Evolutionary conservation across 73 alveolate species (phyloP), one percentile per base, ranked within the genome.

Genomic region (Blepharisma stoltei): DNA sequence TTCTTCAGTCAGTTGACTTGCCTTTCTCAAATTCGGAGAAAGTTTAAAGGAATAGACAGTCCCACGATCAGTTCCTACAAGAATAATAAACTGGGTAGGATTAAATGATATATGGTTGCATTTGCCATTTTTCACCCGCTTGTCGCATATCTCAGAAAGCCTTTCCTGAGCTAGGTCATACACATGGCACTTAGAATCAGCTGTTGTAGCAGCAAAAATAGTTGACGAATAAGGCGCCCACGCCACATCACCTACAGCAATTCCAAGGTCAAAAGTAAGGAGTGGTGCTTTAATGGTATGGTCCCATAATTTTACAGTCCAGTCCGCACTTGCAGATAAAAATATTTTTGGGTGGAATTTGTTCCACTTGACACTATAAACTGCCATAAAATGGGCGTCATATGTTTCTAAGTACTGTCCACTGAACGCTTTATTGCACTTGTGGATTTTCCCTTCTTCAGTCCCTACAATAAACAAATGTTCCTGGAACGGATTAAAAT

Each of bases 201-300:
- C 80, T 7, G 97, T 92, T 67, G 89, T 95, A 78, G 97, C 96
- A 1, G 99, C 97, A 47, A 95, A 95, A 44, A 94, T 97, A 46
- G 99, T 97, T 43, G 99, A 95, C 54, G 98, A 87, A 90, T 97
- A 97, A 44, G 99, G 99, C 65, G 99, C 98, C 99, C 99, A 97
- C 69, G 97, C 97, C 45, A 95, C 93, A 84, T 97, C 99, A 4
- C 99, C 99, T 23, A 97, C 98, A 45, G 99, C 98, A 89, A 95
- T 85, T 32, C 97, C 98, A 60, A 93, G 91, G 82, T 97, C 99
- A 90, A 95, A 97, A 67, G 98, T 91, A 90, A 96, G 83, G 78
- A 96, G 89, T 70, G 99, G 97, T 32, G 97, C 78, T 60, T 83
- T 92, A 23, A 90, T 88, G 80, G 87, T 89, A 54, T 93, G 89